Conservation (phyloP, 1,139 yeast genomes). For the Zygoascus sp. region DNA sequence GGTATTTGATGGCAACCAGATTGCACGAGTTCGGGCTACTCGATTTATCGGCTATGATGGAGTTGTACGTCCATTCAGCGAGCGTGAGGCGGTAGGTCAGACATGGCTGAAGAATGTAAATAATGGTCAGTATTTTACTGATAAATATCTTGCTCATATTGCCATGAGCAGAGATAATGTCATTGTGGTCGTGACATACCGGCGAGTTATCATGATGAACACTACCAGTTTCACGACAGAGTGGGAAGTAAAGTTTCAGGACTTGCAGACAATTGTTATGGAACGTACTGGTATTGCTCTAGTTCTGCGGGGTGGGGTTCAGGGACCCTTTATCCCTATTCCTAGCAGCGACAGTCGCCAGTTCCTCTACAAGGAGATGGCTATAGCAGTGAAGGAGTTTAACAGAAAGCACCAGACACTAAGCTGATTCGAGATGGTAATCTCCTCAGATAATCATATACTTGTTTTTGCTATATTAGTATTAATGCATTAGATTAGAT, state of each 20-base stretch:
- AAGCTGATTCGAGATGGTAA: too few species aligned
- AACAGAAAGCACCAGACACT: slow-evolving; percentile 42
- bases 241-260: slow-evolving; percentile 64
- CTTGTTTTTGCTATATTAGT: not conserved
- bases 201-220: slow-evolving; percentile 63
- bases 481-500: not conserved
- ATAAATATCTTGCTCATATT: slow-evolving; percentile 79
- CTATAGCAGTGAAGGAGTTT: slow-evolving; percentile 74
- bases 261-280: slow-evolving; percentile 62
- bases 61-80: slow-evolving; percentile 68
- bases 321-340: slow-evolving; percentile 77
- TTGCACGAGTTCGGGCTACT: slow-evolving; percentile 79
- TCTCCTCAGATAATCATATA: not conserved
- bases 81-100: slow-evolving; percentile 89
- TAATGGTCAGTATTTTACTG: slow-evolving; percentile 71
- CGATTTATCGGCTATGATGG: slow-evolving; percentile 67
- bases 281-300: slow-evolving; percentile 78
- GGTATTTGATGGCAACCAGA: slow-evolving; percentile 74
- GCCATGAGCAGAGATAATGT: slow-evolving; percentile 69
- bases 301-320: slow-evolving; percentile 52
- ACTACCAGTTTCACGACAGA: slow-evolving; percentile 55
- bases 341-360: slow-evolving; percentile 61
- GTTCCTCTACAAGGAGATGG: slow-evolving; percentile 68
- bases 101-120: slow-evolving; percentile 81
- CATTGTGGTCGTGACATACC: slow-evolving; percentile 72